Conservation (phyloP, 2,329 filamentous ascomycete genomes). For the Penicillium sp. region DNA sequence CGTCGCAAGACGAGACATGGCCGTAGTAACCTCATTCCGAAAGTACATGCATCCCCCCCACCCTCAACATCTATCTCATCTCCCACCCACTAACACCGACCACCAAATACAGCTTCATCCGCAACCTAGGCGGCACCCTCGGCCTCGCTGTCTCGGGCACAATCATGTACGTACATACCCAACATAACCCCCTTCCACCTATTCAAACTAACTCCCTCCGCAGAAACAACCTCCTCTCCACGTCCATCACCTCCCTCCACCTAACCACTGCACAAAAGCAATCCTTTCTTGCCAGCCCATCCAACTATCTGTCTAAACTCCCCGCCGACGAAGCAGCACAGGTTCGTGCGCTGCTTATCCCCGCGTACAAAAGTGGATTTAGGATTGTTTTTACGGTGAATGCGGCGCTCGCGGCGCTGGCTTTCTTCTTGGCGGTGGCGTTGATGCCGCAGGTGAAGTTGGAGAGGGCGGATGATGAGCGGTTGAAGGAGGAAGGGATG, state of each 20-base stretch:
- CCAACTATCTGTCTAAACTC: conserved; percentile 24
- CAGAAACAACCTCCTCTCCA: conserved; percentile 27
- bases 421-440: conserved; percentile 27
- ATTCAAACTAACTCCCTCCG: no score
- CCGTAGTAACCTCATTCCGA: conserved; percentile 33
- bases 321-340: conserved; percentile 18
- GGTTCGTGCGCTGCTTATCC: conserved; percentile 24
- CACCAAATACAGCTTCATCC: conserved; percentile 33
- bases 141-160: conserved; percentile 36
- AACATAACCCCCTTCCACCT: no score
- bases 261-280: conserved; percentile 17
- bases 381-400: conserved; percentile 35
- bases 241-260: conserved; percentile 21
- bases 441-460: conserved; percentile 35
- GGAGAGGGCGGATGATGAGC: conserved; percentile 23
- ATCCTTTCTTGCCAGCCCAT: conserved; percentile 25
- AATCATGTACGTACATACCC: conserved; percentile 29
- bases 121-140: conserved; percentile 36
- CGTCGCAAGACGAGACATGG: conserved; percentile 35
- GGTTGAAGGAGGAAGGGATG: conserved; percentile 25
- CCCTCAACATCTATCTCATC: no score
- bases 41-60: conserved; percentile 27
- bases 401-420: conserved; percentile 29
- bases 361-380: conserved; percentile 35
- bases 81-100: no score